Evolutionary conservation across 1,139 yeast genomes (phyloP).

Genomic region (Groenewaldozyma sp.): DNA sequence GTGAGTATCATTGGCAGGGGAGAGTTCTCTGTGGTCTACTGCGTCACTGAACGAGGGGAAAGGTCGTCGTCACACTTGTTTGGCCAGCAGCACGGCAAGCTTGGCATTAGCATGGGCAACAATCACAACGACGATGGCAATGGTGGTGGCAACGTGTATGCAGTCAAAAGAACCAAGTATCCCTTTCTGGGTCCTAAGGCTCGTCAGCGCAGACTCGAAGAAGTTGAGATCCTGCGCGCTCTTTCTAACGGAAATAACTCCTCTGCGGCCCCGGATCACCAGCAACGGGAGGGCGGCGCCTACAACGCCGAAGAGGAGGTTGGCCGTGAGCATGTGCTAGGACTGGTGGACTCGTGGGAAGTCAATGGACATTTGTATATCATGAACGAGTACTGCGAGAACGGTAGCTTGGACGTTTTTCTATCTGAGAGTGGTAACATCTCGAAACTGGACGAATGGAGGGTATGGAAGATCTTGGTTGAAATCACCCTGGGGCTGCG

Average conservation of each 20-base stretch:
- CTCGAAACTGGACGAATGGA: constrained; percentile 79
- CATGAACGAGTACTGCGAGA: constrained; percentile 93
- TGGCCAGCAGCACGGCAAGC: too few species aligned
- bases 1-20: constrained; percentile 73
- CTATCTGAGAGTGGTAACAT: constrained; percentile 71
- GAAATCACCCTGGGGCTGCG: constrained; percentile 71
- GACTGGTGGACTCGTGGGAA: constrained; percentile 84
- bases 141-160: constrained; percentile 37
- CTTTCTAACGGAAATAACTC: constrained; percentile 27
- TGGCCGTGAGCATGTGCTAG: constrained; percentile 72
- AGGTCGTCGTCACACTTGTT: constrained; percentile 1
- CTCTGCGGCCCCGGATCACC: neutral
- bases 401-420: constrained; percentile 80
- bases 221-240: constrained; percentile 43
- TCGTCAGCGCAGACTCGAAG: constrained; percentile 44
- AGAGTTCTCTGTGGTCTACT: constrained; percentile 82
- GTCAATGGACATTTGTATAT: constrained; percentile 64
- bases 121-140: constrained; percentile 9
- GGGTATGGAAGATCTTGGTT: constrained; percentile 91
- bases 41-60: constrained; percentile 43
- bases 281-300: constrained; percentile 9
- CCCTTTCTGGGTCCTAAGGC: constrained; percentile 45
- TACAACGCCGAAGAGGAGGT: constrained; percentile 60
- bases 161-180: constrained; percentile 74
- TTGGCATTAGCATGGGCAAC: constrained; percentile 29